Percentiles rank a stretch among this genome's conserved stretches.
Conservation (phyloP, 495 filamentous ascomycete genomes). For the Aspergillus diversus region DNA sequence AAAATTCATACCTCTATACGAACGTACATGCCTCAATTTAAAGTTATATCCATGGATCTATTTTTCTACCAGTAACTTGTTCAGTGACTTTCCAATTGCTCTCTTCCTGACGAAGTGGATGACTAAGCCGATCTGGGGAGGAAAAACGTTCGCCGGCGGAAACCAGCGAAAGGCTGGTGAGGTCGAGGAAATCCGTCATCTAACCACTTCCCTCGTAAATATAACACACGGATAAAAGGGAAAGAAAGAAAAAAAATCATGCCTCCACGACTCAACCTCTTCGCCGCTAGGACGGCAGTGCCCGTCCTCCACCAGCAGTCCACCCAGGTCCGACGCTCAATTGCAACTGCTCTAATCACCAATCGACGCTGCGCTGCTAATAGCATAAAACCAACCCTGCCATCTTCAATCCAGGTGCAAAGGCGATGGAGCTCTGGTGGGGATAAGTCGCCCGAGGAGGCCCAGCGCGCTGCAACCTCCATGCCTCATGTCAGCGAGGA, state of each 20-base stretch:
- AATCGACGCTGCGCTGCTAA: constrained; percentile 30
- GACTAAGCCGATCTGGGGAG: constrained; percentile 25
- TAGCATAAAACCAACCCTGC: constrained; percentile 11
- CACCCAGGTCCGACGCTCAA: constrained; percentile 30
- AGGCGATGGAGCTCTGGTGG: constrained; percentile 48
- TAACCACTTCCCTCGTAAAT: neutral
- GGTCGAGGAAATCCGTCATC: constrained; percentile 21
- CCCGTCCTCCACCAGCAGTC: constrained; percentile 38
- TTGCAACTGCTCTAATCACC: constrained; percentile 26
- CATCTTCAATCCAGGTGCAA: constrained; percentile 25
- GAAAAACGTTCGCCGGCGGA: constrained; percentile 31
- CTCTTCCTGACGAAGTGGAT: constrained; percentile 16
- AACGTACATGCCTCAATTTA: no score
- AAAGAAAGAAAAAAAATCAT: constrained; percentile 26
- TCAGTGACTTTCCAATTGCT: neutral
- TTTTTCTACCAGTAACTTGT: neutral
- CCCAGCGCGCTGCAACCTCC: constrained; percentile 53
- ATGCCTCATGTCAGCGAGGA: constrained; percentile 67
- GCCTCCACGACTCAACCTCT: constrained; percentile 44
- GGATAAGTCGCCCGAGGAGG: constrained; percentile 45
- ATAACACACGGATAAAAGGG: constrained; percentile 11
- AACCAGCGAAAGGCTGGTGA: constrained; percentile 13
- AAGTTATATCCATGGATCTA: neutral
- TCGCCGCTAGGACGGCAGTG: constrained; percentile 41
- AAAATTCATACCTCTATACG: no score